phyloP scores from a whole-genome alignment of 495 filamentous ascomycete species.

The Penicillium silybi region DNA sequence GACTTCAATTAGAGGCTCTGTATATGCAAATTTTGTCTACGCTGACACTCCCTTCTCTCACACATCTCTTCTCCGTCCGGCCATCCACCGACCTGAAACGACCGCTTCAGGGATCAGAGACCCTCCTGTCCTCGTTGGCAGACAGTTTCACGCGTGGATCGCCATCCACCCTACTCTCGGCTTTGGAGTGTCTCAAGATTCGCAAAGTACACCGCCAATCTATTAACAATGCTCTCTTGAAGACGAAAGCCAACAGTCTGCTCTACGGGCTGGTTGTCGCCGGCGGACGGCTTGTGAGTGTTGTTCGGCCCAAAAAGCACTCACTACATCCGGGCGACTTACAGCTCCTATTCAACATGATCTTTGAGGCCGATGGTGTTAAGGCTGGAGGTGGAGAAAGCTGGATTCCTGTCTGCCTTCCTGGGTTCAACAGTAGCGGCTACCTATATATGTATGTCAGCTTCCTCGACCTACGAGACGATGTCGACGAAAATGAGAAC shows the following conservation, averaged over 20 bases:
- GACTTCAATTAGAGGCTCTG: constrained; percentile 83
- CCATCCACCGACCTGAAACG: constrained; percentile 88
- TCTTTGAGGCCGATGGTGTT: constrained; percentile 90
- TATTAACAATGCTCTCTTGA: constrained; percentile 85
- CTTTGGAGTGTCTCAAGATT: constrained; percentile 84
- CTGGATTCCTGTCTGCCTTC: constrained; percentile 95
- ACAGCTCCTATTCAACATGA: constrained; percentile 97
- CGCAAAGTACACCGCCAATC: constrained; percentile 79
- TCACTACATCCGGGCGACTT: constrained; percentile 94
- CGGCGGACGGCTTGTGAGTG: constrained; percentile 88
- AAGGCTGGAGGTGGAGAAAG: constrained; percentile 89
- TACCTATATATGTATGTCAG: constrained; percentile 99
- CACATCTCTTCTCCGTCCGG: constrained; percentile 81
- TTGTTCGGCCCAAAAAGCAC: constrained; percentile 90
- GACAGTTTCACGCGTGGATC: constrained; percentile 94
- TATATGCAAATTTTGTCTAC: constrained; percentile 99
- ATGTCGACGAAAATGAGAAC: constrained; percentile 30
- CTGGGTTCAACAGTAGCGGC: constrained; percentile 96
- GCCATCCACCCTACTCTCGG: constrained; percentile 80
- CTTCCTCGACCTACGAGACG: constrained; percentile 59
- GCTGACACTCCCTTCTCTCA: constrained; percentile 83
- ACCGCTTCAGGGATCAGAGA: constrained; percentile 91
- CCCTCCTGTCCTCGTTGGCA: constrained; percentile 82
- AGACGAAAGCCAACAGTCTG: constrained; percentile 65
- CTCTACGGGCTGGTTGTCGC: constrained; percentile 95